Evolutionary conservation across 2,329 filamentous ascomycete species (phyloP).

Genomic region (Aspergillus nomiae): DNA sequence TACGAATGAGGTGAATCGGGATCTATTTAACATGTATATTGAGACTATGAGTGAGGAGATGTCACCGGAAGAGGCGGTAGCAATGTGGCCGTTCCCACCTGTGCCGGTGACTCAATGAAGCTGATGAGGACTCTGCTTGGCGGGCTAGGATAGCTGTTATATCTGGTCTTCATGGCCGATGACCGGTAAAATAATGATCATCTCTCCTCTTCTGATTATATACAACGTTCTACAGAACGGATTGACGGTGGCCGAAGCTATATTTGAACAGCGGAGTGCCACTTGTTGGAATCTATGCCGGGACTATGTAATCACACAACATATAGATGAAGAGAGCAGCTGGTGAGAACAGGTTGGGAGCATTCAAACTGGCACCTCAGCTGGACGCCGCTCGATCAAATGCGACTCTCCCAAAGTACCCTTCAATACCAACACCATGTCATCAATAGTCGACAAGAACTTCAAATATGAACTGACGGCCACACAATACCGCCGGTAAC

Average conservation of each 20-base stretch:
- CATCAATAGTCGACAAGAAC: conserved; percentile 6
- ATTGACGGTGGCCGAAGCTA: background rate
- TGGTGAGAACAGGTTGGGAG: background rate
- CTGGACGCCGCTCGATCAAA: conserved; percentile 1
- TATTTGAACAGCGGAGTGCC: background rate
- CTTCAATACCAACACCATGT: conserved; percentile 10
- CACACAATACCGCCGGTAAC: conserved; percentile 10
- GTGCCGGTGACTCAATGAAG: no score
- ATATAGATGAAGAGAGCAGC: background rate
- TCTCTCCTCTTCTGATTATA: no score
- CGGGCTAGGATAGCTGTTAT: no score
- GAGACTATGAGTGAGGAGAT: conserved; percentile 26
- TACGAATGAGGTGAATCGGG: conserved; percentile 19
- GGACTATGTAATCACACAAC: background rate
- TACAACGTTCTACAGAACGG: no score
- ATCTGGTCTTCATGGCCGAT: no score
- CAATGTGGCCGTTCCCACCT: conserved; percentile 27
- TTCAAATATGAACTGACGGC: conserved; percentile 7
- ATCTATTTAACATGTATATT: conserved; percentile 24
- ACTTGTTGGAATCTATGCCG: background rate
- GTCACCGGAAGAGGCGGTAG: conserved; percentile 17
- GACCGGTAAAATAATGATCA: no score
- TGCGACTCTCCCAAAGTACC: conserved; percentile 9
- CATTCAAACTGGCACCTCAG: background rate
- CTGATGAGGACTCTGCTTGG: no score